phyloP scores from a whole-genome alignment of 176 grass and related monocot species.

The Triticum urartu region DNA sequence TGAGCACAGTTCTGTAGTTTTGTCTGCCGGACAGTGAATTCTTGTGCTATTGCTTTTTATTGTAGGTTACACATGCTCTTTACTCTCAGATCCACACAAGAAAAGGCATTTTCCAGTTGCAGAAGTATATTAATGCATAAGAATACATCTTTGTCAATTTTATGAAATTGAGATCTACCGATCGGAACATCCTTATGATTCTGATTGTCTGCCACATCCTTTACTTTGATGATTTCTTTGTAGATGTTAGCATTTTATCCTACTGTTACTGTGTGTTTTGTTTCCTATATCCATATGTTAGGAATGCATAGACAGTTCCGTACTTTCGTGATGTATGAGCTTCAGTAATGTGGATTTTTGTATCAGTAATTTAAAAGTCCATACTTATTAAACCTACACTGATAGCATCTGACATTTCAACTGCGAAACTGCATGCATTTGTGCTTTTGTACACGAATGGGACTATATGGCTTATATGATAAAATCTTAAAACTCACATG shows the following conservation, averaged over 20 bases:
- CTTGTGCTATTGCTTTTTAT: background rate
- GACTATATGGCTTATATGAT: background rate
- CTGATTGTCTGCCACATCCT: background rate
- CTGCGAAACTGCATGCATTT: background rate
- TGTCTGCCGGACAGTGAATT: background rate
- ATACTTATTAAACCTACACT: background rate
- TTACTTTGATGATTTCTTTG: background rate
- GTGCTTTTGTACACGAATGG: background rate
- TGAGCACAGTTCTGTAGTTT: background rate
- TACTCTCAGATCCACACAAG: background rate
- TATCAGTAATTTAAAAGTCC: background rate
- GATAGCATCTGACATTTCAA: background rate
- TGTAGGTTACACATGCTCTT: background rate
- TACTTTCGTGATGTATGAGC: background rate
- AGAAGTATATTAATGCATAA: background rate
- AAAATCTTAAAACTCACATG: slow-evolving; percentile 39
- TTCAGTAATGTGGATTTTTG: background rate
- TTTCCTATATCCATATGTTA: background rate
- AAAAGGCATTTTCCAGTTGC: background rate
- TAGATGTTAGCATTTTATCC: background rate
- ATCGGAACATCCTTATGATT: background rate
- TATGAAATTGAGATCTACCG: background rate
- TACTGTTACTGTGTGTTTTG: background rate
- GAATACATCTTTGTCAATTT: background rate
- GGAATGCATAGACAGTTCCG: background rate